Evolutionary conservation across 2,329 filamentous ascomycete species (phyloP), one percentile per base, ranked within the genome.

Genomic region (Aurifilum marmelostoma): DNA sequence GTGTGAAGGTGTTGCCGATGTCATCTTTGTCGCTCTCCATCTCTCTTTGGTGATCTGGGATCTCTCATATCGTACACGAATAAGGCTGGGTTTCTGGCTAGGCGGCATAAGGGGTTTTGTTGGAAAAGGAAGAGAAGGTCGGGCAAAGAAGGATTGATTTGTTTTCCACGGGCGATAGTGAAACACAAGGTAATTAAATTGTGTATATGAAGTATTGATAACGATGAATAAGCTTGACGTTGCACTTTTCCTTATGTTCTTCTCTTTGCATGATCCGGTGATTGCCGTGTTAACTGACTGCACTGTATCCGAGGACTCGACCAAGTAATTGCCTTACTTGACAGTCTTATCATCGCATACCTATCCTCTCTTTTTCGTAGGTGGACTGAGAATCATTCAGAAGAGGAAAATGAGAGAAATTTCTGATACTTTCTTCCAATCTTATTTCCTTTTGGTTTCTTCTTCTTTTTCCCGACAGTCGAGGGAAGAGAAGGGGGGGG

Each of bases 1-100:
- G 82, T 87, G 16, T 88, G 75, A 77, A 32, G 18, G 18, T 24
- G 16, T 32, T 16, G 3, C 0, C 0, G 7, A 32, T 12, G 29
- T 18, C 14, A 29, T 18, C 37, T 39, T 18, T n/a, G 47, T 5
- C 21, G 21, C 21, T 50, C 47, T n/a, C 14, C 29, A 11, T 54
- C 12, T 32, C 27, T 29, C n/a, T 14, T 12, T 27, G 6, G 12
- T 56, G 12, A 11, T 32, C 52, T 29, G 16, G 52, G 24, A 29
- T 56, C 16, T 56, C 2, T 29, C 16, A 16, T 18, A 56, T 12
- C 27, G 24, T 29, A 18, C 27, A 56, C 14, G 16, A 27, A 32
- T 29, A 29, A 29, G 50, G 5, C 9, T 18, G 27, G 52, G 6
- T 29, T 32, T 18, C 27, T 21, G 52, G 52, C 52, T 18, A 7